A percentile compares a stretch with the other conserved stretches of the same genome.
These are phyloP conservation scores for Zygoascus biomembranicola DNA, from an alignment of 805 yeast genomes.

Conservation along the genomic window DNA sequence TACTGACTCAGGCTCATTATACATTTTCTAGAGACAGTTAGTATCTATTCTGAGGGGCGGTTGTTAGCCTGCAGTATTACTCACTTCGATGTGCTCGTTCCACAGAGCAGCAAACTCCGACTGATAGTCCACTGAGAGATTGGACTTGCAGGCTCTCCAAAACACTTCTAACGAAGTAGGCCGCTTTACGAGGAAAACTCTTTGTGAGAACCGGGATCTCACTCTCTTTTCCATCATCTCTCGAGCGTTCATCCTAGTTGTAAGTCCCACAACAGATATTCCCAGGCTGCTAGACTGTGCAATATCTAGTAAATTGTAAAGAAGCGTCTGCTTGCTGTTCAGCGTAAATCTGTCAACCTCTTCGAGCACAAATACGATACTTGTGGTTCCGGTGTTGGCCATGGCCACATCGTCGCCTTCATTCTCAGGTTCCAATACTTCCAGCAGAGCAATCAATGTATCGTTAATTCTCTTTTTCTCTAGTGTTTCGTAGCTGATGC, in stretches of 20 bases:
- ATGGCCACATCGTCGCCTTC: constrained; percentile 1
- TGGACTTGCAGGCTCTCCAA: constrained; percentile 37
- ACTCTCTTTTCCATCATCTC: constrained; percentile 89
- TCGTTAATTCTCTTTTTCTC: constrained; percentile 25
- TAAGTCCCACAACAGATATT: constrained; percentile 71
- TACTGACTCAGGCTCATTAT: constrained; percentile 16
- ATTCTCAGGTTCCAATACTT: constrained; percentile 20
- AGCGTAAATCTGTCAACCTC: constrained; percentile 75
- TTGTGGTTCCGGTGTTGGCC: constrained; percentile 26
- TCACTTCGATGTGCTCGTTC: constrained; percentile 16
- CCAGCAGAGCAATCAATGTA: constrained; percentile 21
- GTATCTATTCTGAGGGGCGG: not conserved
- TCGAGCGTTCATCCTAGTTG: constrained; percentile 64
- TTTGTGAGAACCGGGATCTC: constrained; percentile 77
- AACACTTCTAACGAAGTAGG: constrained; percentile 43
- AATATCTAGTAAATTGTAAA: constrained; percentile 82
- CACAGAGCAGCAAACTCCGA: constrained; percentile 12
- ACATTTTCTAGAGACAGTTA: not conserved
- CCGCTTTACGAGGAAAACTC: constrained; percentile 54
- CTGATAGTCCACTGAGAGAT: constrained; percentile 28
- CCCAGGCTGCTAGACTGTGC: constrained; percentile 67
- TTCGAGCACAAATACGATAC: constrained; percentile 73
- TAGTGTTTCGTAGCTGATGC: constrained; percentile 15
- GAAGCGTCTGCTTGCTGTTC: constrained; percentile 66
- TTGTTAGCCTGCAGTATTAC: not conserved